These are phyloP conservation scores for Pseudocercospora pini-densiflorae DNA, from an alignment of 2,329 filamentous ascomycete genomes.

Conservation along the genomic window DNA sequence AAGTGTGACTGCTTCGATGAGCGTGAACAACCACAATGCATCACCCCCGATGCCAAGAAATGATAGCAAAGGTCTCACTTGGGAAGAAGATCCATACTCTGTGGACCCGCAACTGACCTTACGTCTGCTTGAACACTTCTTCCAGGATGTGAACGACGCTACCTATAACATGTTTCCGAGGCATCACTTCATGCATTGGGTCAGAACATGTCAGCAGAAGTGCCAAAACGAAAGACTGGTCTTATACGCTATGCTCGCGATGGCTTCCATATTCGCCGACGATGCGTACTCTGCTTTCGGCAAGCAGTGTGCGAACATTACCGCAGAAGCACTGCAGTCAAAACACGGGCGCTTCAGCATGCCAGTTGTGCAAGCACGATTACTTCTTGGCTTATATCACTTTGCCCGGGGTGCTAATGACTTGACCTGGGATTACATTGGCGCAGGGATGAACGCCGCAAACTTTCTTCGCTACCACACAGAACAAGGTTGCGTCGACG, in stretches of 20 bases:
- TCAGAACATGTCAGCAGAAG: slow-evolving; percentile 50
- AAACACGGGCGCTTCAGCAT: slow-evolving; percentile 60
- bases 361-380: slow-evolving; percentile 68
- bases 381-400: slow-evolving; percentile 70
- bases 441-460: slow-evolving; percentile 63
- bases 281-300: slow-evolving; percentile 47
- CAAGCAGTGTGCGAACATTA: slow-evolving; percentile 58
- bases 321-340: slow-evolving; percentile 60
- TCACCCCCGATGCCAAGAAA: slow-evolving; percentile 27
- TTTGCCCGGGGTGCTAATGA: slow-evolving; percentile 64
- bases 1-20: neutral
- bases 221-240: slow-evolving; percentile 59
- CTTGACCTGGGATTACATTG: slow-evolving; percentile 67
- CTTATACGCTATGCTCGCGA: slow-evolving; percentile 62
- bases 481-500: slow-evolving; percentile 53
- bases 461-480: slow-evolving; percentile 63
- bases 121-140: slow-evolving; percentile 61
- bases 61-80: slow-evolving; percentile 42
- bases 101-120: slow-evolving; percentile 54
- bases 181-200: slow-evolving; percentile 59
- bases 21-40: slow-evolving; percentile 28
- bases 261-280: slow-evolving; percentile 62
- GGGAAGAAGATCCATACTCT: slow-evolving; percentile 60
- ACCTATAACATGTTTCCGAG: slow-evolving; percentile 62
- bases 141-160: slow-evolving; percentile 60